Base-by-base conservation (phyloP, 345 rosid species). In the Pistacia vera region DNA sequence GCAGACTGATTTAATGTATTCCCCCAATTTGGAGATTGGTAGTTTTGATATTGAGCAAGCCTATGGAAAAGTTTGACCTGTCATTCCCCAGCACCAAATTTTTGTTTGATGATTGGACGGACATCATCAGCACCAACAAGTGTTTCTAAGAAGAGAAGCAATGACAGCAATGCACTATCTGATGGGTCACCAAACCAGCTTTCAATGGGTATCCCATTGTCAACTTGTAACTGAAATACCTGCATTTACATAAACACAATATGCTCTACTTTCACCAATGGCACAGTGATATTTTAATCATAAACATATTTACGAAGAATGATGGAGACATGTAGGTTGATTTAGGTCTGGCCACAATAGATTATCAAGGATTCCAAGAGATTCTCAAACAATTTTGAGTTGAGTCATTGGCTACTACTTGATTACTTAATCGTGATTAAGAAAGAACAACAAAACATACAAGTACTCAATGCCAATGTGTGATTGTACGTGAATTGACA, bases 111-210 rank as follows among this genome's bases (percentile, higher is more conserved):
- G 72, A 75, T 67, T 58, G 72, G 78, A 22, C 78, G 72, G 30
- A 75, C 78, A 44, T 75, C 72, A 56, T 75, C 78, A 28, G 72
- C 65, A 1, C 72, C 72, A 14, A 75, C 57, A 13, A 75, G 78
- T 17, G 72, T 75, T 75, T 75, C 78, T 30, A 66, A n/a, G 65
- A 75, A 75, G 57, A 75, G 48, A 57, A 75, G 78, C 78, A 75
- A 33, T 1, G 78, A 75, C 11, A 75, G 65, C 59, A 75, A 49
- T 28, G 78, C 78, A 12, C 78, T 66, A 20, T 75, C 78, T 25
- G 78, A 75, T 66, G 71, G 78, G 58, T 75, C 78, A 66, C 72
- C 66, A 57, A 75, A 75, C 78, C 78, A 75, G 58, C 78, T 75
- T 38, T 75, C 65, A 12, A 75, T 75, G 52, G 72, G 78, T 75